A percentile compares a stretch with the other conserved stretches of the same genome.
Evolutionary conservation across 2,329 filamentous ascomycete species (phyloP).

Genomic region (Akanthomyces uredinophilus): DNA sequence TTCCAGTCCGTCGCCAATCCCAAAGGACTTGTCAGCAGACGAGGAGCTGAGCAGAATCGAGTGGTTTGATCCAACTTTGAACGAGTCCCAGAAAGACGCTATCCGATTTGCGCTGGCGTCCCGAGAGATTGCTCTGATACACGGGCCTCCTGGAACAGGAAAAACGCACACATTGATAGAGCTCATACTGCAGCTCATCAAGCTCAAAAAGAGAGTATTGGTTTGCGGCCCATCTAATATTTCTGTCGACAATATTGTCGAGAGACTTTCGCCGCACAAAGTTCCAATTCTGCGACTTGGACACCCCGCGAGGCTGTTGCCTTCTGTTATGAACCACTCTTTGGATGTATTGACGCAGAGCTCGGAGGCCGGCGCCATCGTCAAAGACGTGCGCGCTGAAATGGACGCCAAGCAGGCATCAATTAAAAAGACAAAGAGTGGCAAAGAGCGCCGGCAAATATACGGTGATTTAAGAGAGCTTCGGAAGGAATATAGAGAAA

Average conservation of each 20-base stretch:
- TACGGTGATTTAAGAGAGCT: slow-evolving; percentile 82
- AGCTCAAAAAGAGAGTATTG: slow-evolving; percentile 66
- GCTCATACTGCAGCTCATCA: slow-evolving; percentile 84
- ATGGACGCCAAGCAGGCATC: slow-evolving; percentile 90
- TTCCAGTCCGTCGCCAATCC: slow-evolving; percentile 45
- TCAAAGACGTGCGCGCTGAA: slow-evolving; percentile 83
- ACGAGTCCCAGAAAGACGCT: slow-evolving; percentile 63
- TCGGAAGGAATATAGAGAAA: slow-evolving; percentile 79
- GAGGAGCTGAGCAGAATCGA: slow-evolving; percentile 43
- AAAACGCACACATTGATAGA: slow-evolving; percentile 97
- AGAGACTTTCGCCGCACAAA: slow-evolving; percentile 78
- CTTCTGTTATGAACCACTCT: slow-evolving; percentile 82
- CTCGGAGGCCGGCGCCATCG: slow-evolving; percentile 82
- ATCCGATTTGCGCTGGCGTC: slow-evolving; percentile 79
- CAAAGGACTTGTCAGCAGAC: slow-evolving; percentile 36
- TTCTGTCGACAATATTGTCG: slow-evolving; percentile 96
- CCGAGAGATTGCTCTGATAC: slow-evolving; percentile 79
- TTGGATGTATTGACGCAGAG: slow-evolving; percentile 87
- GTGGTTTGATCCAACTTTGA: slow-evolving; percentile 58
- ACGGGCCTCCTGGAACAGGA: slow-evolving; percentile 92
- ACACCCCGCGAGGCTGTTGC: slow-evolving; percentile 84
- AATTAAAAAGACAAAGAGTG: slow-evolving; percentile 79
- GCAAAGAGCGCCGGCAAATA: slow-evolving; percentile 71
- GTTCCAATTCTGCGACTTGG: slow-evolving; percentile 85
- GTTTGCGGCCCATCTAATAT: slow-evolving; percentile 98